Conservation (phyloP, 371 early-diverging fungal species). For the Apophysomyces elegans region DNA sequence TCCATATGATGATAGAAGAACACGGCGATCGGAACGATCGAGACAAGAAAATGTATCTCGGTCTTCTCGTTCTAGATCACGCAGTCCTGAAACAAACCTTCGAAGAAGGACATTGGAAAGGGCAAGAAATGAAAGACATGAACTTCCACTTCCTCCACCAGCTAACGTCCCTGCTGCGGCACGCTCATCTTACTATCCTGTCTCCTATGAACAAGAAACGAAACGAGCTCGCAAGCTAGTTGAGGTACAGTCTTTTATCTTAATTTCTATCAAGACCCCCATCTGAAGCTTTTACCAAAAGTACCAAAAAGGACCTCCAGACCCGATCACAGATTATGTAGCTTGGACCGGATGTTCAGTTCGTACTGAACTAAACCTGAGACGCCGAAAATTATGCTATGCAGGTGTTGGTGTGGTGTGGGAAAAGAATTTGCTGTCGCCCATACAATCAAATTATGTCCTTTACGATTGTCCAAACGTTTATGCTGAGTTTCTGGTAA, state of each 20-base stretch:
- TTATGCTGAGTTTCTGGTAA: slow-evolving; percentile 8
- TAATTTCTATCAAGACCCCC: neutral
- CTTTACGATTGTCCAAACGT: slow-evolving; percentile 5
- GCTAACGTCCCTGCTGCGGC: neutral
- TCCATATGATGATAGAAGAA: slow-evolving; percentile 6
- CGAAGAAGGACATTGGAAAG: neutral
- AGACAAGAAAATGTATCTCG: neutral
- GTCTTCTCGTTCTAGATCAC: slow-evolving; percentile 7
- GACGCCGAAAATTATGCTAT: slow-evolving; percentile 7
- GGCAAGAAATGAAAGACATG: slow-evolving; percentile 2
- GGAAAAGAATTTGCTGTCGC: neutral
- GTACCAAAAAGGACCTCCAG: slow-evolving; percentile 7
- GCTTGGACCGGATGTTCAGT: slow-evolving; percentile 4
- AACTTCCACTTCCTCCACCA: neutral
- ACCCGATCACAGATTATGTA: slow-evolving; percentile 4
- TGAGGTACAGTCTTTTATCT: neutral
- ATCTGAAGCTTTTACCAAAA: neutral
- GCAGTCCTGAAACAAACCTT: slow-evolving; percentile 3
- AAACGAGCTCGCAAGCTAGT: slow-evolving; percentile 4
- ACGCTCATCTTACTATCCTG: too few relatives aligned
- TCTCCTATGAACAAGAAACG: neutral
- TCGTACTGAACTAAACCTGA: neutral
- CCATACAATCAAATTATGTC: slow-evolving; percentile 1
- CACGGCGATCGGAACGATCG: slow-evolving; percentile 4
- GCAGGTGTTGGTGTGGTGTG: slow-evolving; percentile 8